These are phyloP conservation scores for Seminavis robusta DNA, from an alignment of 108 stramenopile species.

Conservation along the genomic window DNA sequence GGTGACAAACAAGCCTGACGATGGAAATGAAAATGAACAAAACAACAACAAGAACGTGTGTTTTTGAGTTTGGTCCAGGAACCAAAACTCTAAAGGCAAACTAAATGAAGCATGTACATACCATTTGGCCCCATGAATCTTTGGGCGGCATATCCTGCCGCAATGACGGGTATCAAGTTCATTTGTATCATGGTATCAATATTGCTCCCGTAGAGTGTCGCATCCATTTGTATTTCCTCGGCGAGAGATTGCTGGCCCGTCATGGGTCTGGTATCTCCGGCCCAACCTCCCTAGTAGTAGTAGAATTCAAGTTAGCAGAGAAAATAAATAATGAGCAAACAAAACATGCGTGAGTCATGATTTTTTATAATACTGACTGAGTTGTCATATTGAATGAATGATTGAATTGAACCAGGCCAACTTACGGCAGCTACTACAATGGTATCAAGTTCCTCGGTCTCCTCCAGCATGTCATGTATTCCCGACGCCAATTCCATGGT, in stretches of 20 bases:
- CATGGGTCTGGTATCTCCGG: constrained; percentile 10
- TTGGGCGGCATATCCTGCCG: constrained; percentile 59
- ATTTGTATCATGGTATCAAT: constrained; percentile 51
- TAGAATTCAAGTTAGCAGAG: too few relatives aligned
- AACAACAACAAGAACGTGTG: background rate
- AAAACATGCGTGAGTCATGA: too few relatives aligned
- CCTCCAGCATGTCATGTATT: constrained; percentile 15
- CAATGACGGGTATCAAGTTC: constrained; percentile 68
- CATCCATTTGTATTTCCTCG: constrained; percentile 39
- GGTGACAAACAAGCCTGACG: constrained; percentile 43
- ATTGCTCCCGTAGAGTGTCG: constrained; percentile 29
- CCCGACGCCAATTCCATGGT: constrained; percentile 46
- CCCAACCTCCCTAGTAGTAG: too few relatives aligned
- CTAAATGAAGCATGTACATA: too few relatives aligned
- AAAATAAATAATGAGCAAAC: too few relatives aligned
- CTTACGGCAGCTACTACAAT: constrained; percentile 62
- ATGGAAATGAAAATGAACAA: background rate
- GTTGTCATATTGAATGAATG: too few relatives aligned
- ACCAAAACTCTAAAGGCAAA: background rate
- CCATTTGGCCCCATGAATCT: constrained; percentile 47
- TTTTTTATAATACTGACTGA: too few relatives aligned
- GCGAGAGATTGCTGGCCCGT: too few relatives aligned
- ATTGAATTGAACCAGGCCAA: too few relatives aligned
- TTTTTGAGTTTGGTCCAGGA: background rate
- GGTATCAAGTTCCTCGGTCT: constrained; percentile 44